Conservation (phyloP, 495 filamentous ascomycete genomes). For the Aspergillus funiculosus region DNA sequence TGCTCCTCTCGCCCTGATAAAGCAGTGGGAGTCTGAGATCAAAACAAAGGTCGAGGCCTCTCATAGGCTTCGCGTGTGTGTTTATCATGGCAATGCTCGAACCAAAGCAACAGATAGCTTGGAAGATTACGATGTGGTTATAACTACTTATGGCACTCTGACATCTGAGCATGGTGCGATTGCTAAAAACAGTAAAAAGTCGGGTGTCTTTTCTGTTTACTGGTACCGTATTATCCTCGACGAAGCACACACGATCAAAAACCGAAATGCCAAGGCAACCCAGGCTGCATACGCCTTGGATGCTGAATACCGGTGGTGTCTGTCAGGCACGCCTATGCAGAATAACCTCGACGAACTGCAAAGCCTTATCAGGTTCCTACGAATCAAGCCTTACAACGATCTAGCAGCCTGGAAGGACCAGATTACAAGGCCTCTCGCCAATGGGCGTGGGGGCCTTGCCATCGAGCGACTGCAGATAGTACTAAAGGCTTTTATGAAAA, state of each 20-base stretch:
- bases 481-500: conserved; percentile 92
- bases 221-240: conserved; percentile 97
- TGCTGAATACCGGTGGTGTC: conserved; percentile 86
- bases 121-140: conserved; percentile 86
- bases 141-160: conserved; percentile 93
- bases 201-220: conserved; percentile 81
- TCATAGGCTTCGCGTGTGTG: conserved; percentile 67
- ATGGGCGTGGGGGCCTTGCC: conserved; percentile 79
- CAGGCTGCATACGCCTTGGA: conserved; percentile 77
- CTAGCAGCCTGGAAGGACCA: conserved; percentile 78
- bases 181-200: conserved; percentile 55
- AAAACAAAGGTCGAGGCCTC: conserved; percentile 63
- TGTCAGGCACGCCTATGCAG: conserved; percentile 94
- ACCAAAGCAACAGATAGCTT: conserved; percentile 71
- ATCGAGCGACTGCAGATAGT: conserved; percentile 77
- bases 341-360: conserved; percentile 98
- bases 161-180: conserved; percentile 78
- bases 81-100: conserved; percentile 84
- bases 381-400: conserved; percentile 86
- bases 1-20: conserved; percentile 90
- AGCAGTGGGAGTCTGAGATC: conserved; percentile 95
- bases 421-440: conserved; percentile 79
- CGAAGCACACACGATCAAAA: conserved; percentile 97
- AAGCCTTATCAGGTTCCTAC: conserved; percentile 82
- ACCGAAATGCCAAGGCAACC: conserved; percentile 89